These are phyloP conservation scores for Spizellomyces punctatus DNA, from an alignment of 192 early-diverging fungal genomes.

Conservation along the genomic window DNA sequence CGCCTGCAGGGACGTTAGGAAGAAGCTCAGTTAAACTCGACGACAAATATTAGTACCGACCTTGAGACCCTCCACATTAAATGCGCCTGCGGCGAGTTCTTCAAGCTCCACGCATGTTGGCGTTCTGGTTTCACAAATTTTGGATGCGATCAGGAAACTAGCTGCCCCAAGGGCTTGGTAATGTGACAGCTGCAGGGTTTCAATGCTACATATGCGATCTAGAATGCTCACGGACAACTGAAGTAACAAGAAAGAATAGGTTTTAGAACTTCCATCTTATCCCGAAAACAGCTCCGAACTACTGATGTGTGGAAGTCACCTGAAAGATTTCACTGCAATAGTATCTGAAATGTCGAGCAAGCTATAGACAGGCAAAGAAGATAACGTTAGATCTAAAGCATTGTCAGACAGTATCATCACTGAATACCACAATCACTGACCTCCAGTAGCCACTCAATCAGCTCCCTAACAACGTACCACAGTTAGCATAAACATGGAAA, in stretches of 20 bases:
- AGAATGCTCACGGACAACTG: conserved; percentile 27
- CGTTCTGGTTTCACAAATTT: conserved; percentile 13
- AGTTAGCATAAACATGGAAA: neutral
- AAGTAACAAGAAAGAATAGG: neutral
- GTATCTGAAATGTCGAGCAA: conserved; percentile 3
- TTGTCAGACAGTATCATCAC: neutral
- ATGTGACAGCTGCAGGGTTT: neutral
- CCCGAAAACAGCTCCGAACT: neutral
- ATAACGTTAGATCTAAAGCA: neutral
- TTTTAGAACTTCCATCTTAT: neutral
- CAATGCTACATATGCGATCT: conserved; percentile 18
- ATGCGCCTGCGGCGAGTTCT: conserved; percentile 23
- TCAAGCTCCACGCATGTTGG: conserved; percentile 23
- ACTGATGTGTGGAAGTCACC: conserved; percentile 3
- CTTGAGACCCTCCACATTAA: conserved; percentile 4
- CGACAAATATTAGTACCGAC: conserved; percentile 1
- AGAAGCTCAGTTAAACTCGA: neutral
- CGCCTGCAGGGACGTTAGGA: neutral
- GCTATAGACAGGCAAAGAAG: conserved; percentile 1
- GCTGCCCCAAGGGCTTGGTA: conserved; percentile 32
- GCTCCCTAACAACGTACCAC: conserved; percentile 1
- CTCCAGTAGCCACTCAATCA: conserved; percentile 31
- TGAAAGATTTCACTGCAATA: conserved; percentile 22
- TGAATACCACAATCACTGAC: neutral
- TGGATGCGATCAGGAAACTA: conserved; percentile 32